Evolutionary conservation across 2,329 filamentous ascomycete genomes (phyloP).

Genomic region (Paracamarosporium sp.): DNA sequence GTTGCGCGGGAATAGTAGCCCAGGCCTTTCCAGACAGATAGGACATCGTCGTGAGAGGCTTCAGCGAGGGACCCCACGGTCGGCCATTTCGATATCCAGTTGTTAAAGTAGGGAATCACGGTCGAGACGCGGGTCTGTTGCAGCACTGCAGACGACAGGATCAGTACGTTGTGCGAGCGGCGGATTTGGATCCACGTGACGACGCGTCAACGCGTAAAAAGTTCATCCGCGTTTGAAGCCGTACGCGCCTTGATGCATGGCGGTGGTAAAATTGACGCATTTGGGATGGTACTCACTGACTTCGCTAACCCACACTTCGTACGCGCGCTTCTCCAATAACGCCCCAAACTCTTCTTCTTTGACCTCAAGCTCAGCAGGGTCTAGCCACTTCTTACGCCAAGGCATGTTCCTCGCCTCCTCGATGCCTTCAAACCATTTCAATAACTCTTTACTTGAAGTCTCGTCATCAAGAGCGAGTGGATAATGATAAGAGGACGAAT

Average conservation of each 20-base stretch:
- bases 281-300: conserved; percentile 52
- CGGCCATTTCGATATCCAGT: conserved; percentile 68
- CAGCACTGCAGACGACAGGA: conserved; percentile 56
- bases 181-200: conserved; percentile 24
- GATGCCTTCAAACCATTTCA: conserved; percentile 40
- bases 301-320: conserved; percentile 72
- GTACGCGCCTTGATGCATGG: not conserved
- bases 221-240: not conserved
- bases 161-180: not conserved
- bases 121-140: conserved; percentile 70
- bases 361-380: conserved; percentile 45
- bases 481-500: conserved; percentile 37
- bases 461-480: conserved; percentile 32
- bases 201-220: conserved; percentile 13
- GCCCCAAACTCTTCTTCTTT: conserved; percentile 38
- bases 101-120: conserved; percentile 69
- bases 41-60: conserved; percentile 62
- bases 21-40: conserved; percentile 66
- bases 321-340: conserved; percentile 63
- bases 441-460: conserved; percentile 22
- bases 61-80: conserved; percentile 63
- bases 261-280: not conserved
- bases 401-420: conserved; percentile 44
- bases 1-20: conserved; percentile 71
- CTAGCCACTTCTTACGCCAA: conserved; percentile 63